Conservation (phyloP, 768 basidiomycete genomes). For the Lactifluus rugatus region DNA sequence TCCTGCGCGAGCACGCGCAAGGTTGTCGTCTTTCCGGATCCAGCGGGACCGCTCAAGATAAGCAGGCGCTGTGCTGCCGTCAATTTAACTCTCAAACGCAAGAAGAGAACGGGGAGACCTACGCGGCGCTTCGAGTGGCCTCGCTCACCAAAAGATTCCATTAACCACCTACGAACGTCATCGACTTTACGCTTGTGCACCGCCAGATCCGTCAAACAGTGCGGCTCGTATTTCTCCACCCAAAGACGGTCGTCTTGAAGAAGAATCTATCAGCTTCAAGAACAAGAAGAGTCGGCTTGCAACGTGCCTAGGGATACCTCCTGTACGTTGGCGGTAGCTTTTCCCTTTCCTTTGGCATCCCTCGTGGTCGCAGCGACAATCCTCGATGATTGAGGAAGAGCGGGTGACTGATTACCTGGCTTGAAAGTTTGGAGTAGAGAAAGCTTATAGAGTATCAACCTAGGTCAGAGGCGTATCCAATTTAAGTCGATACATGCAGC, state of each 20-base stretch:
- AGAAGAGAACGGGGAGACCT: constrained; percentile 22
- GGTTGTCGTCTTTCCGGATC: constrained; percentile 84
- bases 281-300: not conserved
- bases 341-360: constrained; percentile 23
- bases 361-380: not conserved
- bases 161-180: constrained; percentile 65
- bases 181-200: constrained; percentile 75
- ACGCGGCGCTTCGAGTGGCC: constrained; percentile 70
- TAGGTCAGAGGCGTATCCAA: not conserved
- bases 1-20: constrained; percentile 66
- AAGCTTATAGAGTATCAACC: constrained; percentile 4
- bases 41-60: constrained; percentile 79
- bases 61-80: constrained; percentile 56
- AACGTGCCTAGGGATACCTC: not conserved
- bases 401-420: not conserved
- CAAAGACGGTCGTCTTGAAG: constrained; percentile 23
- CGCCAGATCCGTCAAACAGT: constrained; percentile 54
- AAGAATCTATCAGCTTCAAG: not conserved
- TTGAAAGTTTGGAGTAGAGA: not conserved
- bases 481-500: not conserved
- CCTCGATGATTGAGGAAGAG: not conserved
- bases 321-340: constrained; percentile 3
- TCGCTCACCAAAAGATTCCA: constrained; percentile 62
- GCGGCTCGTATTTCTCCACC: constrained; percentile 29
- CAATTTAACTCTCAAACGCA: not conserved